These are phyloP conservation scores for Saprolegnia diclina DNA, from an alignment of 352 stramenopile genomes.

Conservation along the genomic window DNA sequence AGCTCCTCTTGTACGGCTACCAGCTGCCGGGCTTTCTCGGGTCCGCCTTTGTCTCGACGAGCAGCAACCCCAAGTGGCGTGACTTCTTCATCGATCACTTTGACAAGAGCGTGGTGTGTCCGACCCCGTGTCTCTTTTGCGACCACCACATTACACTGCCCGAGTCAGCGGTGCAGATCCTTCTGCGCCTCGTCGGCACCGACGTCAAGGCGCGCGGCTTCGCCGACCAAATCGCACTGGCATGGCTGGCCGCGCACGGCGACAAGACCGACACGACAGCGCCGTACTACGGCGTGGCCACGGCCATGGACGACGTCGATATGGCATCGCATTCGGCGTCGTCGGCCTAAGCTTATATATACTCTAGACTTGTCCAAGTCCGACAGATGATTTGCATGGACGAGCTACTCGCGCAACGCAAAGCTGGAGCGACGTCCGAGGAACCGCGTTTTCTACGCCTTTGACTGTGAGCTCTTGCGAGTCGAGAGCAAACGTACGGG, in stretches of 20 bases:
- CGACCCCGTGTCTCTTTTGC: conserved; percentile 54
- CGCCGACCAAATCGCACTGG: background rate
- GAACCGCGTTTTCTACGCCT: background rate
- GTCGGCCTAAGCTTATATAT: too few relatives aligned
- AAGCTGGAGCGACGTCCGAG: background rate
- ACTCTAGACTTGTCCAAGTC: too few relatives aligned
- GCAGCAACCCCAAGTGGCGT: conserved; percentile 54
- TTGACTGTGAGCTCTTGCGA: too few relatives aligned
- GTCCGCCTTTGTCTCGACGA: conserved; percentile 50
- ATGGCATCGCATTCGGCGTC: too few relatives aligned
- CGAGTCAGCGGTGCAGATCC: conserved; percentile 40
- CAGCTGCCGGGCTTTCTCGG: conserved; percentile 70
- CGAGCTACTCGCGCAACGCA: background rate
- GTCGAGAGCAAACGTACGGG: too few relatives aligned
- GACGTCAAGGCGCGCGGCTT: background rate
- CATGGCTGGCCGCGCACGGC: too few relatives aligned
- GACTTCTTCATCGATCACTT: conserved; percentile 73
- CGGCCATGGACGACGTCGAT: too few relatives aligned
- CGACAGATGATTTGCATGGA: too few relatives aligned
- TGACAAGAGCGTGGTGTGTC: conserved; percentile 48
- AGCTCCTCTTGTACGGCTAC: conserved; percentile 43
- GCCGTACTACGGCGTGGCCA: too few relatives aligned
- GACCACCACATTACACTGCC: conserved; percentile 77
- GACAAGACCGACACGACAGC: too few relatives aligned
- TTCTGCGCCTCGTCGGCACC: background rate